Percentiles rank a stretch among this genome's conserved stretches.
phyloP scores from a whole-genome alignment of 23 red algal genomes.

The Chondrus crispus region DNA sequence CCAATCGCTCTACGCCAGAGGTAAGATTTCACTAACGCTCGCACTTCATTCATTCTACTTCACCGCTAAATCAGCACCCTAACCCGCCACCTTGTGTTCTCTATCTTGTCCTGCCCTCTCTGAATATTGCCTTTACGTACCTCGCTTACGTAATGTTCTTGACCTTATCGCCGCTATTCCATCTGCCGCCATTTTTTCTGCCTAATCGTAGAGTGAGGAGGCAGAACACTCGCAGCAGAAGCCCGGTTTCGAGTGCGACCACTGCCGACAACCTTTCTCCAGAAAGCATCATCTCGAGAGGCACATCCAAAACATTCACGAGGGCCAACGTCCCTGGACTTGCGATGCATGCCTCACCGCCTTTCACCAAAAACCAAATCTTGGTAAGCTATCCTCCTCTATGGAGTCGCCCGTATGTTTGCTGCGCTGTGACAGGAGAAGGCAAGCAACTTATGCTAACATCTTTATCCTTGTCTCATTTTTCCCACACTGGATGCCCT shows the following conservation, averaged over 20 bases:
- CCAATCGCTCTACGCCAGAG: background rate
- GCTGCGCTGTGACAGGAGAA: background rate
- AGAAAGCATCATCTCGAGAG: constrained; percentile 58
- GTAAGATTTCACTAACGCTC: background rate
- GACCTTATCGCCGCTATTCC: background rate
- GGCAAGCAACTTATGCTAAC: background rate
- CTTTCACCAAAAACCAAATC: constrained; percentile 56
- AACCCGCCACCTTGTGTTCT: too few relatives aligned
- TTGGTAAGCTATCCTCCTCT: background rate
- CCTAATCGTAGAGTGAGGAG: background rate
- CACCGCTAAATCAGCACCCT: too few relatives aligned
- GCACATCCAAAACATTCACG: constrained; percentile 54
- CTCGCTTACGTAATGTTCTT: background rate
- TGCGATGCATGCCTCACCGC: constrained; percentile 34
- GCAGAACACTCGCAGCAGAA: background rate
- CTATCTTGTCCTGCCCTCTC: too few relatives aligned
- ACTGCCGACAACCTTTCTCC: background rate
- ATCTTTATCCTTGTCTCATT: background rate
- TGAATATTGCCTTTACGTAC: too few relatives aligned
- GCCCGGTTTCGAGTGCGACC: constrained; percentile 22
- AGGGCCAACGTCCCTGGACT: constrained; percentile 37
- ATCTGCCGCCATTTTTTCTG: background rate
- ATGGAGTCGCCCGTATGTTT: background rate
- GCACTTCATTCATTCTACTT: too few relatives aligned
- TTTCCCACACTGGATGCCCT: background rate